A percentile compares a stretch with the other conserved stretches of the same genome.
These are phyloP conservation scores for Aspergillus versicolor DNA, from an alignment of 2,329 filamentous ascomycete genomes.

Conservation along the genomic window DNA sequence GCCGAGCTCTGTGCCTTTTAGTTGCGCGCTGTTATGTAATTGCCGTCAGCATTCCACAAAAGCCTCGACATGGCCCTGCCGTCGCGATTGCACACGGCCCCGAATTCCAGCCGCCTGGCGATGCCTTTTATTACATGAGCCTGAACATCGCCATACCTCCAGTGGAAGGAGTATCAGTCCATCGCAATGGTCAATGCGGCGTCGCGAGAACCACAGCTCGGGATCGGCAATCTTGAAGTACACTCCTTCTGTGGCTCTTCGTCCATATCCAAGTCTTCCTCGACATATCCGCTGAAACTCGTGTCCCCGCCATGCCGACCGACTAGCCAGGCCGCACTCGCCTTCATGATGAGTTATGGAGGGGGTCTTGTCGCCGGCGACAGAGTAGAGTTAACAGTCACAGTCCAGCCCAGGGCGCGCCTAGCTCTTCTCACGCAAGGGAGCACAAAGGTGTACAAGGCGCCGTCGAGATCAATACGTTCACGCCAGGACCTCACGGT, in stretches of 20 bases:
- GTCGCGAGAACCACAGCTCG: not conserved
- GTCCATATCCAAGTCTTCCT: constrained; percentile 23
- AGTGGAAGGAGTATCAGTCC: constrained; percentile 32
- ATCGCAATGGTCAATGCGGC: not conserved
- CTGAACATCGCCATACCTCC: constrained; percentile 35
- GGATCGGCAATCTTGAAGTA: constrained; percentile 30
- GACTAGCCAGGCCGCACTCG: not conserved
- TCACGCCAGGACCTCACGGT: not conserved
- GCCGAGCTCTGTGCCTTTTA: too few relatives aligned
- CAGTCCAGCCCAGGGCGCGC: not conserved
- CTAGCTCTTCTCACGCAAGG: not conserved
- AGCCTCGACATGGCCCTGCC: too few relatives aligned
- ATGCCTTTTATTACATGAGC: not conserved
- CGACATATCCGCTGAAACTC: constrained; percentile 26
- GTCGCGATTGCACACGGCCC: constrained; percentile 4
- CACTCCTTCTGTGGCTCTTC: constrained; percentile 34
- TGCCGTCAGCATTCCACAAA: too few relatives aligned
- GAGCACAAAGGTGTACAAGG: not conserved
- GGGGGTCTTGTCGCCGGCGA: not conserved
- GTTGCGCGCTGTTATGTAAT: too few relatives aligned
- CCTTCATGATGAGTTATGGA: not conserved
- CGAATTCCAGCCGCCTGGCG: not conserved
- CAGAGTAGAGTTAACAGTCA: not conserved
- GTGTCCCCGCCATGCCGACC: not conserved
- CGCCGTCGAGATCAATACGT: not conserved